Evolutionary conservation across 495 filamentous ascomycete species (phyloP), one percentile per base, ranked within the genome.

Genomic region (Trichoderma asperelloides): DNA sequence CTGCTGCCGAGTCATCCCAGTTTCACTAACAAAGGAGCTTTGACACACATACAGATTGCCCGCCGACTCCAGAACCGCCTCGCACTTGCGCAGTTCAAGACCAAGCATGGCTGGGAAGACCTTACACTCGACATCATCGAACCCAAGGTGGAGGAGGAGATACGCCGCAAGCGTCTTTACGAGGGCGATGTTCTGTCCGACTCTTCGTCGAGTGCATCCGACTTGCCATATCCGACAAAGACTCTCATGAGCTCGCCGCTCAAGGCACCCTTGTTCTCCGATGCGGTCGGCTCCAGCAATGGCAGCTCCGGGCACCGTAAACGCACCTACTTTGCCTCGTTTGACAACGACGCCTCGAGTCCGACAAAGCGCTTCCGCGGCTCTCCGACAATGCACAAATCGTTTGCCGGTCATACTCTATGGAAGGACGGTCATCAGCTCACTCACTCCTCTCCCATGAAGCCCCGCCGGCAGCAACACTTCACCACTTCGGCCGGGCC

Each of bases 81-180:
- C 41, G 94, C 96, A 70, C 85, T 98, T 64, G 95, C 95, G 74
- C 93, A 91, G 79, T 92, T 96, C 85, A 99, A 97, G 80, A 91
- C 93, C 65, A 91, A 94, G 76, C 88, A 97, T 77, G 94, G 94
- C 69, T 89, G 88, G 84, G 87, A 93, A 75, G 85, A 91, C 76
- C 83, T 92, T 66, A 86, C 87, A 47, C 83, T 93, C 64, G 89
- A 89, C 70, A 85, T 75, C 27, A 89, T 94, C 74, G 91, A 91
- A 76, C 86, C 86, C 68, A 87, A 82, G 71, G 74, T 93, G 67
- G 91, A 96, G 71, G 83, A 88, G 69, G 86, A 91, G 71, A 78
- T 91, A 65, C 85, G 86, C 72, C 85, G 85, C 67, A 89, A 86
- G 72, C 81, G 89, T 64, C 75, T 79, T 62, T 86, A 81, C 28